Conservation (phyloP, 345 rosid genomes). For the Melaleuca quinquenervia region DNA sequence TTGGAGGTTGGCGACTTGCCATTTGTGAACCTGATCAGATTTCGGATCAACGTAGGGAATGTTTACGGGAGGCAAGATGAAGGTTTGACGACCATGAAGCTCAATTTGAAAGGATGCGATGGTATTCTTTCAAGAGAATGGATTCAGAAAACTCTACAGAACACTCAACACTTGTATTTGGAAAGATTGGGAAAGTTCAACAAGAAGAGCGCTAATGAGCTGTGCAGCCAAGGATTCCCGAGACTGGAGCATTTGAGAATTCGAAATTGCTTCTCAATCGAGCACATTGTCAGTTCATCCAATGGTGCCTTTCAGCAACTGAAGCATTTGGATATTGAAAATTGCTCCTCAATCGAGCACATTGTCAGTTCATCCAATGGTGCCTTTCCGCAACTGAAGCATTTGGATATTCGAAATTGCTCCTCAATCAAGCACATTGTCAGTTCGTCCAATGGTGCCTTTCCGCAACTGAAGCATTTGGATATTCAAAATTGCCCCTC, state of each 20-base stretch:
- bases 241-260: no score
- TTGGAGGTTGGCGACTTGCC: background rate
- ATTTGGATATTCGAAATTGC: no score
- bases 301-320: no score
- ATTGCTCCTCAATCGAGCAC: no score
- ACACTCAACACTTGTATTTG: background rate
- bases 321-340: no score
- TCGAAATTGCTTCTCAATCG: no score
- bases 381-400: no score
- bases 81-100: background rate
- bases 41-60: background rate
- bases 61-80: rapidly evolving
- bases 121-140: background rate
- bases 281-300: no score
- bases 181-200: rapidly evolving
- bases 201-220: background rate
- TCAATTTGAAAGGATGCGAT: background rate
- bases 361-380: no score
- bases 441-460: no score
- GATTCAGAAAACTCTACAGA: background rate
- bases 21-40: background rate
- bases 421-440: no score
- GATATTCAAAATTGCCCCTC: background rate
- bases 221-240: background rate
- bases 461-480: background rate